Conservation (phyloP, 1,284 basidiomycete species). For the Amylostereum areolatum region DNA sequence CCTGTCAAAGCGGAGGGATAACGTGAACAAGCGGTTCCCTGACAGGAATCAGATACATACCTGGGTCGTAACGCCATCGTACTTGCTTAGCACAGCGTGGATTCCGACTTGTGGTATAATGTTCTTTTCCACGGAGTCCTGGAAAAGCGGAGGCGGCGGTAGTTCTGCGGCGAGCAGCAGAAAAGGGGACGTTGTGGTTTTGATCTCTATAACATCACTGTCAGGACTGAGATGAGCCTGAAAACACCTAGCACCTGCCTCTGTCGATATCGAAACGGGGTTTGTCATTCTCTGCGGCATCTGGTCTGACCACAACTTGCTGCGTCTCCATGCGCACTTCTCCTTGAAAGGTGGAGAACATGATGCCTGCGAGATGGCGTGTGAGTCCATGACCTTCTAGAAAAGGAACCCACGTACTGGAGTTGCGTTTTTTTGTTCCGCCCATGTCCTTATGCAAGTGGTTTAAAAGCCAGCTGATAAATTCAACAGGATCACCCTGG, state of each 20-base stretch:
- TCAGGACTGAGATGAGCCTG: neutral
- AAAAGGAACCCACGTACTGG: constrained; percentile 44
- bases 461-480: constrained; percentile 94
- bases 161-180: constrained; percentile 94
- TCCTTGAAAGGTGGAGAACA: constrained; percentile 93
- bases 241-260: constrained; percentile 44
- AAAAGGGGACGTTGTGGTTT: constrained; percentile 84
- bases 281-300: constrained; percentile 63
- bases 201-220: constrained; percentile 59
- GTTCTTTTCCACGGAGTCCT: constrained; percentile 93
- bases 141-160: constrained; percentile 94
- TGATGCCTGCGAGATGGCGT: constrained; percentile 54
- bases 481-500: constrained; percentile 95
- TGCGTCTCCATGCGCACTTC: constrained; percentile 92
- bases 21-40: neutral
- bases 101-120: constrained; percentile 98
- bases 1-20: constrained; percentile 36
- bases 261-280: constrained; percentile 89
- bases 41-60: constrained; percentile 31
- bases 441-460: constrained; percentile 89
- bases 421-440: constrained; percentile 80
- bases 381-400: constrained; percentile 6
- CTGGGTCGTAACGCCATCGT: constrained; percentile 88
- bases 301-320: constrained; percentile 82
- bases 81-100: constrained; percentile 89